phyloP scores from a whole-genome alignment of 2,329 filamentous ascomycete genomes.

The Fusarium brevicatenulatum region DNA sequence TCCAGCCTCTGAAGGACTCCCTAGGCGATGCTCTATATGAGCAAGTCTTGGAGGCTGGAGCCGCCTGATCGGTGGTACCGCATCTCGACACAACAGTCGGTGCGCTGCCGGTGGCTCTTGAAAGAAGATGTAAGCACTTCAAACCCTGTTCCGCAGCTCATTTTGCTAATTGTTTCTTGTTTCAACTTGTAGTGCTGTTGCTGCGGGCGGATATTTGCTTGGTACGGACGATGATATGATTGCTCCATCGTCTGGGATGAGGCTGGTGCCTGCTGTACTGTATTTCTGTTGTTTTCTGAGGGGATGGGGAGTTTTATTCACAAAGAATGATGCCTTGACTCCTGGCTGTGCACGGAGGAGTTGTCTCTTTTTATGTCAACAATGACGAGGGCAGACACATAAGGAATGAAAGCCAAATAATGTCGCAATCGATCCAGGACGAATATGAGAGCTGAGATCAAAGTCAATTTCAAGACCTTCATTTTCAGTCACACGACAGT shows the following conservation, averaged over 20 bases:
- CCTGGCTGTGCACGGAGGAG: background rate
- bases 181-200: background rate
- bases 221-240: background rate
- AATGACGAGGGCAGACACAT: accelerated
- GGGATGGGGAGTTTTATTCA: background rate
- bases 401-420: accelerated
- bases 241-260: background rate
- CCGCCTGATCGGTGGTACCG: background rate
- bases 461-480: background rate
- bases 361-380: background rate
- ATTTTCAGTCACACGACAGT: background rate
- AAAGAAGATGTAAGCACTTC: background rate
- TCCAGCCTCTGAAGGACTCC: background rate
- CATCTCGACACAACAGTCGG: background rate
- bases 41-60: background rate
- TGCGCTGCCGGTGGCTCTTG: background rate
- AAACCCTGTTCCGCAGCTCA: background rate
- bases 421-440: accelerated
- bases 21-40: accelerated
- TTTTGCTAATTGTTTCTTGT: background rate
- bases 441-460: background rate
- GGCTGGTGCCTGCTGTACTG: background rate
- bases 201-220: background rate
- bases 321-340: background rate
- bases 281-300: background rate